phyloP scores from a whole-genome alignment of 1,139 yeast genomes.

The Scheffersomyces parashehatae region DNA sequence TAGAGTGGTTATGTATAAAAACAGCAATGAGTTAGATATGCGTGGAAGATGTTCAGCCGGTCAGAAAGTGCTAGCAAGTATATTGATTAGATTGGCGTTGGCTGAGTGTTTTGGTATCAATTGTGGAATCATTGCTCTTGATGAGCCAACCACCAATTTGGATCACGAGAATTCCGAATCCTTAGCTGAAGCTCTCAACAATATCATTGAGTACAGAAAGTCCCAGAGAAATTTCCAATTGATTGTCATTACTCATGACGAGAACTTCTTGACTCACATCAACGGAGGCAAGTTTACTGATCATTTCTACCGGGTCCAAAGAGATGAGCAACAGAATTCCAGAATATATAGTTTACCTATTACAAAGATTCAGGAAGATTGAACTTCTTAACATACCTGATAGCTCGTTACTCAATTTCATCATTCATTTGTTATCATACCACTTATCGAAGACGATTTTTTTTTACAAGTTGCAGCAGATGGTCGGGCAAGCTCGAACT shows the following conservation, averaged over 20 bases:
- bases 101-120: conserved; percentile 95
- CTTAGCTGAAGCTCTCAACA: conserved; percentile 76
- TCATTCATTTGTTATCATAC: no score
- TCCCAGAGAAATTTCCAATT: conserved; percentile 88
- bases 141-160: conserved; percentile 96
- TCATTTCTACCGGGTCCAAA: conserved; percentile 76
- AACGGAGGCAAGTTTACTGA: conserved; percentile 87
- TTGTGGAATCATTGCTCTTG: conserved; percentile 94
- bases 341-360: conserved; percentile 56
- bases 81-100: conserved; percentile 84
- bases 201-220: conserved; percentile 72
- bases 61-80: conserved; percentile 91
- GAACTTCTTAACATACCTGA: not conserved
- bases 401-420: no score
- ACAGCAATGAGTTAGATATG: conserved; percentile 93
- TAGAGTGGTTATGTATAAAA: conserved; percentile 93
- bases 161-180: conserved; percentile 90
- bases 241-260: conserved; percentile 95
- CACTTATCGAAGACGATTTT: no score
- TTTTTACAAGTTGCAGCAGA: no score
- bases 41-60: conserved; percentile 98
- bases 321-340: conserved; percentile 82
- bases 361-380: conserved; percentile 35
- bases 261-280: conserved; percentile 81
- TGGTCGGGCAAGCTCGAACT: no score